Percentiles rank a stretch among this genome's conserved stretches.
Evolutionary conservation across 177 flowering plant species (phyloP).

Genomic region (Vitis hybrid): DNA sequence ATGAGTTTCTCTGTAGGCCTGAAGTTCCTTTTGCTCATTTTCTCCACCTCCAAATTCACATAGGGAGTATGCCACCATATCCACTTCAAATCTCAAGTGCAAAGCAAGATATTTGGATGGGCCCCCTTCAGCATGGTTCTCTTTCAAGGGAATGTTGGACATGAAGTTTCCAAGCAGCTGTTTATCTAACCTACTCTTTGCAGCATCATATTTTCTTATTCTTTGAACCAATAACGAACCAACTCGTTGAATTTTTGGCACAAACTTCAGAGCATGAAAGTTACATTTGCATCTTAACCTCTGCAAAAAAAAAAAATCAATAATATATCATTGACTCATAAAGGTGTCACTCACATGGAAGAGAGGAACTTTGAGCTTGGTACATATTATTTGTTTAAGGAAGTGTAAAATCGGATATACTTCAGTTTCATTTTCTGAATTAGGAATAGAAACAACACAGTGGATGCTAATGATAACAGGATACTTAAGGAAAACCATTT

Average conservation of each 20-base stretch:
- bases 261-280: constrained; percentile 93
- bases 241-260: constrained; percentile 70
- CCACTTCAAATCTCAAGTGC: constrained; percentile 93
- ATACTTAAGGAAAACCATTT: no score
- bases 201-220: constrained; percentile 52
- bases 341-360: not conserved
- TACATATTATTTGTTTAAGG: no score
- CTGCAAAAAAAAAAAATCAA: constrained; percentile 45
- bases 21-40: constrained; percentile 72
- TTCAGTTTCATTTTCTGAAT: no score
- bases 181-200: constrained; percentile 48
- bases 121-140: constrained; percentile 18
- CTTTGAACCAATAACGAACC: constrained; percentile 73
- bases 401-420: no score
- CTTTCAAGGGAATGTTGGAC: constrained; percentile 27
- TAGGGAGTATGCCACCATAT: constrained; percentile 92
- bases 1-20: constrained; percentile 78
- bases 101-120: constrained; percentile 76
- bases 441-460: no score
- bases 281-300: constrained; percentile 92
- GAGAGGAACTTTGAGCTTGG: not conserved
- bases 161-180: constrained; percentile 76
- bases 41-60: constrained; percentile 97
- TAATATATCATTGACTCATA: not conserved
- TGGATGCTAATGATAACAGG: no score